Evolutionary conservation across 257 asterid genomes (phyloP).

Genomic region (Fraxinus quadrangulata): DNA sequence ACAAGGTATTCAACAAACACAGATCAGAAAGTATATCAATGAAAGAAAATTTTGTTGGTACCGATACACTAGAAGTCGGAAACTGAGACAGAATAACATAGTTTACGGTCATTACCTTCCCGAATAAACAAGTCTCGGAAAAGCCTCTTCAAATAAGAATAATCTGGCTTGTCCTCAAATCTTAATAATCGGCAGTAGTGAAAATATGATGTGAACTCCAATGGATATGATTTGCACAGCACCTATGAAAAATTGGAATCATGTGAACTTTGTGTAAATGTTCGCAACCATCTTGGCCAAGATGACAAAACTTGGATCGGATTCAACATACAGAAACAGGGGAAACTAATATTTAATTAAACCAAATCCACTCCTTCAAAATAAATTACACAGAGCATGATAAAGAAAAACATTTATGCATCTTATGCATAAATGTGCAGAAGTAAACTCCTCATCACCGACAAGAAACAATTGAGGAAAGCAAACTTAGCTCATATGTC

Average conservation of each 20-base stretch:
- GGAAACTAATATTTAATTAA: neutral
- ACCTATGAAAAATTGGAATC: conserved; percentile 43
- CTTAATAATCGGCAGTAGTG: conserved; percentile 89
- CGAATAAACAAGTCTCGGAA: conserved; percentile 93
- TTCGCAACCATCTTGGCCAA: neutral
- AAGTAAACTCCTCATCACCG: neutral
- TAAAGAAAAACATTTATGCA: conserved; percentile 10
- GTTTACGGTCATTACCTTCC: conserved; percentile 57
- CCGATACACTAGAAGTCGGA: neutral
- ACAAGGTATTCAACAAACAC: conserved; percentile 3
- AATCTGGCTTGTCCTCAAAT: conserved; percentile 90
- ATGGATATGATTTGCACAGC: conserved; percentile 83
- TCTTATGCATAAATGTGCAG: neutral
- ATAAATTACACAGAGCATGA: neutral
- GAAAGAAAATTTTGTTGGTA: conserved; percentile 3
- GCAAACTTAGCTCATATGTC: neutral
- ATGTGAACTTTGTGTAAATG: conserved; percentile 14
- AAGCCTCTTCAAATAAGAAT: conserved; percentile 89
- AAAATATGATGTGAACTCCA: conserved; percentile 87
- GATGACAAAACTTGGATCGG: conserved; percentile 16
- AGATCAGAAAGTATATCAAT: neutral
- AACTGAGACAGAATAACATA: neutral
- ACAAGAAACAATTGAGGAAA: neutral
- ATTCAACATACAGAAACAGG: neutral
- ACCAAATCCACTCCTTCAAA: neutral